Evolutionary conservation across 2,329 filamentous ascomycete species (phyloP), one percentile per base, ranked within the genome.

Genomic region (Dendrostoma leiphaemia): DNA sequence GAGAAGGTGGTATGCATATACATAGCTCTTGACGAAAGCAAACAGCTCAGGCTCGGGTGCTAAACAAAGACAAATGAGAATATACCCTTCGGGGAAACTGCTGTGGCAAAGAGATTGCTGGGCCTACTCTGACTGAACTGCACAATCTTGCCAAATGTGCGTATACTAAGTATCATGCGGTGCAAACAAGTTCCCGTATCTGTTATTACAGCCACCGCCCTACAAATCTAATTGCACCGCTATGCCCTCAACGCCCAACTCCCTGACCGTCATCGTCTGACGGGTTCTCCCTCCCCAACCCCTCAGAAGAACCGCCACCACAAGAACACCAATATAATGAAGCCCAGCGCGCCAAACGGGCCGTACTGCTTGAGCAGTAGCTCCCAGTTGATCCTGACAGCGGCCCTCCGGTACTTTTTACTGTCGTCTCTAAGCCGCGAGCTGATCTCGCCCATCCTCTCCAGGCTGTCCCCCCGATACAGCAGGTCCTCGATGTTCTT

Each of bases 401-500:
- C 94, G 3, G 94, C 94, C 68, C 88, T 86, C 66, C 88, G 84
- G 74, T 99, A 99, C 75, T 96, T 97, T 71, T 88, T 90, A 70
- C 89, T 94, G 68, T 99, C 94, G 69, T 99, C 94, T 60, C 90
- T 80, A 69, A 99, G 73, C 59, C 93, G 79, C 53, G 85, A 88
- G 65, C 89, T 95, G 68, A 97, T 88, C 75, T 97, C 93, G 58
- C 94, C 93, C 94, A 99, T 99, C 65, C 91, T 84, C 75, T 99
- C 94, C 62, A 99, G 74, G 65, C 87, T 94, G 70, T 99, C 94
- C 26, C 94, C 94, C 59, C 95, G 81, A 70, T 99, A 99, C 50
- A 99, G 77, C 67, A 99, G 76, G 71, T 99, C 94, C 78, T 99
- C 94, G 63, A 99, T 97, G 72, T 99, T 99, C 83, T 97, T 97